These are phyloP conservation scores for Filosporella fistucella DNA, from an alignment of 495 filamentous ascomycete species.

Conservation along the genomic window DNA sequence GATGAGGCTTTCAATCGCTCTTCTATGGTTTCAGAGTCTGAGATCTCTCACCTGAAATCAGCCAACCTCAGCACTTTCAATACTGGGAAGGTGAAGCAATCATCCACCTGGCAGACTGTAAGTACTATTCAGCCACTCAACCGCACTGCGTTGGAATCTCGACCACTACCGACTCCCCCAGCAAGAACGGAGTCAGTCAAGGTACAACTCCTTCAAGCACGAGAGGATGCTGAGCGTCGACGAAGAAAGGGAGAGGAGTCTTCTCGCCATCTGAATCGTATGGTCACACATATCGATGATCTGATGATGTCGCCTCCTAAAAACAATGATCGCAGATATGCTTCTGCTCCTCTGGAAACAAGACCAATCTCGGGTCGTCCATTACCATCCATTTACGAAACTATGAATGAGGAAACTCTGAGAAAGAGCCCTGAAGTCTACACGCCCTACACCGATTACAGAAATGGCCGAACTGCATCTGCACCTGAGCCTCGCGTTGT, in stretches of 20 bases:
- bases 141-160: conserved; percentile 27
- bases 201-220: conserved; percentile 21
- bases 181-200: conserved; percentile 43
- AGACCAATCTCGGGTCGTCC: conserved; percentile 27
- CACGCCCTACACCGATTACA: not conserved
- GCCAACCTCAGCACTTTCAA: not conserved
- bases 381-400: conserved; percentile 51
- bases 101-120: not conserved
- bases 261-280: conserved; percentile 16
- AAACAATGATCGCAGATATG: conserved; percentile 32
- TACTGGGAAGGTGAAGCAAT: not conserved
- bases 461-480: conserved; percentile 25
- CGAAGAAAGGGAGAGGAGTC: conserved; percentile 17
- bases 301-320: conserved; percentile 18
- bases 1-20: conserved; percentile 70
- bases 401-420: conserved; percentile 26
- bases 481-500: conserved; percentile 26
- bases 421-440: conserved; percentile 7
- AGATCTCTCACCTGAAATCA: conserved; percentile 29
- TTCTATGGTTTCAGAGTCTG: conserved; percentile 29
- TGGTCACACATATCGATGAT: conserved; percentile 25
- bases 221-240: conserved; percentile 20
- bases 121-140: not conserved
- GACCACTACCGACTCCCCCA: conserved; percentile 49
- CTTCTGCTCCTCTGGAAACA: conserved; percentile 52